A percentile compares a stretch with the other conserved stretches of the same genome.
Conservation (phyloP, 2,329 filamentous ascomycete species). For the Fusarium keratoplasticum region DNA sequence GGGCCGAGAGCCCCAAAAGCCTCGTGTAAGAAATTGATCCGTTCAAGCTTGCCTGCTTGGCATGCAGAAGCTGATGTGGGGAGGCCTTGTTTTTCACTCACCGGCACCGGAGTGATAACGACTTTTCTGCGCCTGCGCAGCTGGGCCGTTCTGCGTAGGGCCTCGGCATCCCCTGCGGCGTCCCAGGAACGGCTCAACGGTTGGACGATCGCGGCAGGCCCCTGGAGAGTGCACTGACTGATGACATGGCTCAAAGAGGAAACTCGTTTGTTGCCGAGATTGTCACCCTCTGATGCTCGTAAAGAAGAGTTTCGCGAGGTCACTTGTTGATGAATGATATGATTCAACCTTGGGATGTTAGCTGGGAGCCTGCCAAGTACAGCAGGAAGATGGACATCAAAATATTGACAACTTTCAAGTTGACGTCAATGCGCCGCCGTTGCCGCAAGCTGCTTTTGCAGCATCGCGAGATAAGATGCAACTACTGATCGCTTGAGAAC, state of each 20-base stretch:
- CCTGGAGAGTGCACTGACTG: background rate
- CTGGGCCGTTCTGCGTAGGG: background rate
- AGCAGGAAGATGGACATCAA: background rate
- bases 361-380: background rate
- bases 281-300: background rate
- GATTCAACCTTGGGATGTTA: background rate
- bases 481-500: background rate
- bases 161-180: background rate
- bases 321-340: background rate
- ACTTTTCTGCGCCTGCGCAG: background rate
- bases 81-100: background rate
- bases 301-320: background rate
- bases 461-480: background rate
- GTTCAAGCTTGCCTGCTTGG: background rate
- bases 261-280: conserved; percentile 8
- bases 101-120: background rate
- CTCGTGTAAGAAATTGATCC: background rate
- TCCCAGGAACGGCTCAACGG: background rate
- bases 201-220: background rate
- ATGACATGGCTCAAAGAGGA: background rate
- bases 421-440: background rate
- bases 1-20: background rate
- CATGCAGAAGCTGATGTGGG: background rate
- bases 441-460: background rate
- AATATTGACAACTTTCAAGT: background rate